phyloP scores from a whole-genome alignment of 2,329 filamentous ascomycete species.

The Aotearoamyces nothofagi region DNA sequence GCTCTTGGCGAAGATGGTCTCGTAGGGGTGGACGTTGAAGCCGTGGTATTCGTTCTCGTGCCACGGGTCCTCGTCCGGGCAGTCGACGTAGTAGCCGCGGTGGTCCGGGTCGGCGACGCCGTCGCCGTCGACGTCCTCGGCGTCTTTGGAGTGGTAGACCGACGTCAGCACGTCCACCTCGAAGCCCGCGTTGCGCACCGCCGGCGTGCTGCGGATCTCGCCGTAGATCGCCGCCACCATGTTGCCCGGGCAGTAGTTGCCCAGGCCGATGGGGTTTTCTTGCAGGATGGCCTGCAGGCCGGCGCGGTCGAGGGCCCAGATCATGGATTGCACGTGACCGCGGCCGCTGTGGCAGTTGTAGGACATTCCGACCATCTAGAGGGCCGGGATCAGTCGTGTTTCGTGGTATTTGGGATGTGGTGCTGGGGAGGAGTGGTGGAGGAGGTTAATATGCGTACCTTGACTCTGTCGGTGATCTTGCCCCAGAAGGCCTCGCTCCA shows the following conservation, averaged over 20 bases:
- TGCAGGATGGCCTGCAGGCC: conserved; percentile 13
- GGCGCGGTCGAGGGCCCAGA: conserved; percentile 14
- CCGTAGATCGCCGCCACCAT: conserved; percentile 10
- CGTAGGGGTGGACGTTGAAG: conserved; percentile 13
- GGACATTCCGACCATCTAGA: conserved; percentile 17
- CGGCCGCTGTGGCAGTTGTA: conserved; percentile 12
- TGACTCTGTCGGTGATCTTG: conserved; percentile 13
- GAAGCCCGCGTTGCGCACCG: conserved; percentile 12
- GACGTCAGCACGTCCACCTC: conserved; percentile 14
- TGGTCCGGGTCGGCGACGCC: no score
- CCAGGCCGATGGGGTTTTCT: conserved; percentile 10
- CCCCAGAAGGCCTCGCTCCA: conserved; percentile 15
- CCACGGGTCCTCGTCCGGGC: no score
- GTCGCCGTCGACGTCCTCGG: conserved; percentile 9
- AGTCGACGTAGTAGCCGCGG: conserved; percentile 10
- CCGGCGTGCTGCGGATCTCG: conserved; percentile 10
- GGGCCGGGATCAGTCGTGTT: no score
- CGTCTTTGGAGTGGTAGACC: conserved; percentile 9
- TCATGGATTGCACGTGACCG: conserved; percentile 18
- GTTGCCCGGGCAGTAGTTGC: conserved; percentile 13
- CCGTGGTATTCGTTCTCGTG: conserved; percentile 14
- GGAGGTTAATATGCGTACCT: conserved; percentile 10
- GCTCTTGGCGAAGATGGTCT: conserved; percentile 16
- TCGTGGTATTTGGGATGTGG: no score
- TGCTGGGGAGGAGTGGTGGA: no score